Conservation (phyloP, 2,329 filamentous ascomycete species). For the Fusarium devonianum region DNA sequence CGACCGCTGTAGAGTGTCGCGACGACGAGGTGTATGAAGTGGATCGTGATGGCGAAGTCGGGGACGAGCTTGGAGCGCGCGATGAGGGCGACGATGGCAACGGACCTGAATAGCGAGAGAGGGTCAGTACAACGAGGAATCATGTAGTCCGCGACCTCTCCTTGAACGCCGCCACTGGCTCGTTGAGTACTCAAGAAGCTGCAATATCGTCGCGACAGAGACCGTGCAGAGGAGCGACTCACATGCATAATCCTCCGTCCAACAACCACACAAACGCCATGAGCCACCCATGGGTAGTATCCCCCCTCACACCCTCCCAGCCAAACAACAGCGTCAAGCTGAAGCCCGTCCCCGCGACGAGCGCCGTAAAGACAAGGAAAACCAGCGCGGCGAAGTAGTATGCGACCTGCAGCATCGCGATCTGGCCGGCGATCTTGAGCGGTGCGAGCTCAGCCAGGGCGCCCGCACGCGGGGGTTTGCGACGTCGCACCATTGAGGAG, state of each 20-base stretch:
- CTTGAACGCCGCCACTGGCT: too few species aligned
- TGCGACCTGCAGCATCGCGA: constrained; percentile 62
- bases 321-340: constrained; percentile 62
- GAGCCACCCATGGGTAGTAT: constrained; percentile 69
- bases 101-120: constrained; percentile 72
- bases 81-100: constrained; percentile 83
- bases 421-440: constrained; percentile 66
- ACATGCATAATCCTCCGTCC: constrained; percentile 62
- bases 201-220: constrained; percentile 1
- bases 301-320: constrained; percentile 65
- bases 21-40: constrained; percentile 80
- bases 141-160: too few species aligned
- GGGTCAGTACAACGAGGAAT: too few species aligned
- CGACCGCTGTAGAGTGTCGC: constrained; percentile 80
- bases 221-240: constrained; percentile 32
- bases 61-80: constrained; percentile 91
- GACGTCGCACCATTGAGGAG: constrained; percentile 59
- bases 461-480: constrained; percentile 65
- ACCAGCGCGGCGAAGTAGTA: constrained; percentile 62
- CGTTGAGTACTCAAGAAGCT: too few species aligned
- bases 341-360: constrained; percentile 65
- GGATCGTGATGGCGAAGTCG: constrained; percentile 91
- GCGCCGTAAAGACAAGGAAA: constrained; percentile 64
- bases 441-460: constrained; percentile 68
- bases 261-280: constrained; percentile 65